Evolutionary conservation across 2,329 filamentous ascomycete species (phyloP), one percentile per base, ranked within the genome.

Genomic region (Pseudogymnoascus sp.): DNA sequence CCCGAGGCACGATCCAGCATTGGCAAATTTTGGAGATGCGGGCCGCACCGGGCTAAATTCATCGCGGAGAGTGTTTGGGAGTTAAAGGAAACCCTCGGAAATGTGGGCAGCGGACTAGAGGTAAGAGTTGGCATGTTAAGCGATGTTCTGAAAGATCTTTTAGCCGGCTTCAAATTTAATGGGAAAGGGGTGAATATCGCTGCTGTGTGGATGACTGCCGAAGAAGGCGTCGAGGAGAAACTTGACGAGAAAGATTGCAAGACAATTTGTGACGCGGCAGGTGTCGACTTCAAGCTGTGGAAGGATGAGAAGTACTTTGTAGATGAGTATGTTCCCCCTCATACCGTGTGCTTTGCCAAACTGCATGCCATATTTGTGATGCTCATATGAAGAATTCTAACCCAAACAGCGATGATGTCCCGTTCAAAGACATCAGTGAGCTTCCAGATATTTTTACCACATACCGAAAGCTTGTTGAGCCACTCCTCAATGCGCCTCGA

Each of bases 231-330:
- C 2, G 90, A 93, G 69, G 90, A 93, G 73, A 81, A 82, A 64
- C 74, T 77, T 4, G 89, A 93, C 63, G 86, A 92, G 69, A 74
- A 78, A 21, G 77, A 77, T 0, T 78, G 90, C 1, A 78, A 79
- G 28, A 72, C 77, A 0, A 71, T 84, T 0, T 86, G 88, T 63
- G 75, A 81, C 21, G 73, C 80, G 11, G 75, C 80, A 2, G 79
- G 78, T 0, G 78, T 86, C 3, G 79, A 85, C 1, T 90, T 91
- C 73, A 83, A 83, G 72, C 65, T 86, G 0, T 92, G 86, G 84
- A 74, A 76, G 0, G 90, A 93, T 69, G 90, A 92, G 74, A 93
- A 93, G 73, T 93, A 90, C 69, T 87, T 87, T 65, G 80, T 93
- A 61, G 87, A 93, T 70, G 89, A 93, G 90, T 93, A 78, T 76